Evolutionary conservation across 805 yeast species (phyloP), one percentile per base, ranked within the genome.

Genomic region (Yarrowia bubula): DNA sequence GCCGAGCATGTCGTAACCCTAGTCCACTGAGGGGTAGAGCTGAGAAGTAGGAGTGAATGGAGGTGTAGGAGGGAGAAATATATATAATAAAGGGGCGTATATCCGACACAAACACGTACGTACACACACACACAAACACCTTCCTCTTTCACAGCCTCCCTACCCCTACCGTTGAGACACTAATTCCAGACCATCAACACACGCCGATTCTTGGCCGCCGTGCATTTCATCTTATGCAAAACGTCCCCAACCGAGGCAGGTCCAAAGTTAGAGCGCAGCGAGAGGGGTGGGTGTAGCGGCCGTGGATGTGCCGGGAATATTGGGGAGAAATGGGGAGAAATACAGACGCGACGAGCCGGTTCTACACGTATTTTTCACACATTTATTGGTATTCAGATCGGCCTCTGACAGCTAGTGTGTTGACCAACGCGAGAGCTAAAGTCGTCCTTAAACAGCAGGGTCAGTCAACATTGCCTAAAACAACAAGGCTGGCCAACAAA

Each of bases 1-100:
- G 47, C 61, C 61, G 61, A 58, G 51, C 64, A 58, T 18, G 64
- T 42, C 15, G 62, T 42, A 35, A 58, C 64, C 64, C 64, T 58
- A 58, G 51, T 58, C 64, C 64, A 43, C 43, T 31, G 64, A 43
- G 51, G 64, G 64, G 64, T 9, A 58, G n/a, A n/a, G 35, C 28
- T 17, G n/a, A n/a, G 9, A 15, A 11, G 35, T 11, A 33, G 3
- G 35, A 8, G 35, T 15, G 8, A 28, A 6, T 13, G 13, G 17
- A 28, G 32, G 50, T 14, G 4, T 4, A 1, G 13, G 11, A 43
- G 4, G 31, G 6, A 8, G 13, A 7, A 14, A 44, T 28, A 28
- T 44, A 44, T 28, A 22, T 9, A 18, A 15, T 18, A 5, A 41
- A 13, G 15, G 13, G 10, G 2, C n/a, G 10, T 43, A 35, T 11